Evolutionary conservation across 495 filamentous ascomycete species (phyloP).

Genomic region (Cladorrhinum samala): DNA sequence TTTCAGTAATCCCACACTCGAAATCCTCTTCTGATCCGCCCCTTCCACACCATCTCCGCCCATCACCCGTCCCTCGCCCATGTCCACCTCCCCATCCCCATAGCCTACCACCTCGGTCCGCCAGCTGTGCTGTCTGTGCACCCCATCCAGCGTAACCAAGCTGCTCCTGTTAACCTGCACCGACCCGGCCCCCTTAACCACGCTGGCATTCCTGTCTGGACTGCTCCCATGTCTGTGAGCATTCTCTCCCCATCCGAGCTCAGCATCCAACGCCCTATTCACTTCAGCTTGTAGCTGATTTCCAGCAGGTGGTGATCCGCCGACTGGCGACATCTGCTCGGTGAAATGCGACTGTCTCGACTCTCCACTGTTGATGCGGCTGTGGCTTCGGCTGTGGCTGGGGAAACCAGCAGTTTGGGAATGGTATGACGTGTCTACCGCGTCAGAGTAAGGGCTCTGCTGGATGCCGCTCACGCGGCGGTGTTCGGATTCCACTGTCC

Average conservation of each 20-base stretch:
- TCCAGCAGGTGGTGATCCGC: background rate
- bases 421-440: constrained; percentile 5
- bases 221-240: too few relatives aligned
- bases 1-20: too few relatives aligned
- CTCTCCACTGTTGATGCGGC: background rate
- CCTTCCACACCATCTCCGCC: constrained; percentile 2
- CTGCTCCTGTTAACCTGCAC: constrained; percentile 5
- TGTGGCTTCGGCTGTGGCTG: background rate
- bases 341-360: background rate
- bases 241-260: constrained; percentile 32
- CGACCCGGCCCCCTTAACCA: constrained; percentile 17
- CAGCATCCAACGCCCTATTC: constrained; percentile 30
- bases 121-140: constrained; percentile 20
- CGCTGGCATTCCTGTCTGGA: constrained; percentile 17
- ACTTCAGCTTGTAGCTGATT: constrained; percentile 22
- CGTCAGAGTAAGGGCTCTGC: background rate
- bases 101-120: constrained; percentile 19
- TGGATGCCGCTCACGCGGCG: background rate
- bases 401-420: constrained; percentile 5
- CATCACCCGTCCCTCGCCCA: constrained; percentile 11
- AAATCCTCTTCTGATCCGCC: constrained; percentile 4
- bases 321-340: background rate
- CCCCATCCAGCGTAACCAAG: background rate
- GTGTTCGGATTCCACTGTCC: constrained; percentile 4
- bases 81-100: constrained; percentile 4